Evolutionary conservation across 2,329 filamentous ascomycete genomes (phyloP), one percentile per base, ranked within the genome.

Genomic region (Fusarium xyrophilum): DNA sequence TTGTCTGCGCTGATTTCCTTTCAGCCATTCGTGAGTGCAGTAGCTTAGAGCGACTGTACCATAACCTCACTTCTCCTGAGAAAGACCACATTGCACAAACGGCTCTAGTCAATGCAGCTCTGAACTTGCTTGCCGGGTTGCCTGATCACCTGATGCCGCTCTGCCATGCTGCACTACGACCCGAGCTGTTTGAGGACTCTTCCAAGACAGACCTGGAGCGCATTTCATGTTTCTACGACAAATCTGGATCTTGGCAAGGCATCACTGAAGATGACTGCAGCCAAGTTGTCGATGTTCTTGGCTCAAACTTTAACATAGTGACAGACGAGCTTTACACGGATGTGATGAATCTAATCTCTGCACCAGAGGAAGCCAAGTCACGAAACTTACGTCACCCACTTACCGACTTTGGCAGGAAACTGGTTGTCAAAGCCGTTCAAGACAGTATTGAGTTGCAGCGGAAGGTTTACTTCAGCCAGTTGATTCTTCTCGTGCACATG

Each of bases 401-500:
- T 44, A 93, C 92, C 1, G 86, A 89, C 43, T 93, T 95, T 75
- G 95, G 95, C 21, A 87, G 89, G 40, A 92, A 88, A 70, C 81
- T 93, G 4, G 83, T 93, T 17, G 86, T 97, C 14, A 89, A 89
- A 65, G 90, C 93, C 10, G 88, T 92, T 0, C 91, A 95, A 74
- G 93, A 98, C 75, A 90, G 87, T 15, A 86, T 96, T 10, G 85
- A 91, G 52, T 80, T 92, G 33, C 90, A 91, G 63, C 89, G 89
- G 80, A 88, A 88, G 63, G 83, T 96, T 12, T 88, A 96, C 52
- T 88, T 96, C 66, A 93, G 95, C 74, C 87, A 98, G 60, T 82
- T 98, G 5, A 85, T 96, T 5, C 84, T 99, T 10, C 84, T 97
- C 19, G 86, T 96, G 13, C 93, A 97, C 77, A 91, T 98, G 84